Conservation (phyloP, 2,329 filamentous ascomycete genomes). For the Fusarium praegraminearum region DNA sequence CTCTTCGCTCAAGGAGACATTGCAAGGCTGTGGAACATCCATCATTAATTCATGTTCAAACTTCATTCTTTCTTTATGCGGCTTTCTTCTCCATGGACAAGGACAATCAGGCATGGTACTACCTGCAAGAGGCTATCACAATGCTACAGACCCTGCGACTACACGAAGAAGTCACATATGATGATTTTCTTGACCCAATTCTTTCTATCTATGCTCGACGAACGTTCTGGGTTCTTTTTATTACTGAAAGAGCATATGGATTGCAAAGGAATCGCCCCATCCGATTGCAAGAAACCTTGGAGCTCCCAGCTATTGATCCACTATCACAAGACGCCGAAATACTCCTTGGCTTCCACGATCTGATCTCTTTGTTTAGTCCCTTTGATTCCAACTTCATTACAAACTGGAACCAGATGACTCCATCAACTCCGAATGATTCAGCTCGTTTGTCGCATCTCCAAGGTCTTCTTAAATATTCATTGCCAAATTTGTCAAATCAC, state of each 20-base stretch:
- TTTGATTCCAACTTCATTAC: conserved; percentile 48
- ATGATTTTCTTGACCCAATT: neutral
- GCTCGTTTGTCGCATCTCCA: conserved; percentile 22
- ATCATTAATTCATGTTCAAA: conserved; percentile 47
- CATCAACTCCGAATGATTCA: conserved; percentile 2
- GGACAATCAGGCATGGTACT: conserved; percentile 52
- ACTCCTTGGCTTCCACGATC: conserved; percentile 49
- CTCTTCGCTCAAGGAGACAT: conserved; percentile 42
- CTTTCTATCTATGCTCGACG: conserved; percentile 41
- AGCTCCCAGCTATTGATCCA: conserved; percentile 37
- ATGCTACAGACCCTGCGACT: conserved; percentile 47
- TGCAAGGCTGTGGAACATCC: conserved; percentile 46
- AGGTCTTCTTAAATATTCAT: conserved; percentile 13
- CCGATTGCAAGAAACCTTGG: conserved; percentile 43
- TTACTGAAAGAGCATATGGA: conserved; percentile 51
- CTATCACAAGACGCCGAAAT: conserved; percentile 43
- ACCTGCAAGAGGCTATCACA: conserved; percentile 49
- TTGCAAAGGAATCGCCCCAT: conserved; percentile 49
- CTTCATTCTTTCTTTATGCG: conserved; percentile 52
- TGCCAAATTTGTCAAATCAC: conserved; percentile 18
- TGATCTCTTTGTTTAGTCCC: conserved; percentile 45
- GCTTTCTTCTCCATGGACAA: conserved; percentile 49
- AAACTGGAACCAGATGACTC: conserved; percentile 45
- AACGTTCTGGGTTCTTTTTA: conserved; percentile 50
- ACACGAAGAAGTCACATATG: conserved; percentile 48